Base-by-base conservation (phyloP, 1,284 basidiomycete genomes). In the Melampsora larici-populina region DNA sequence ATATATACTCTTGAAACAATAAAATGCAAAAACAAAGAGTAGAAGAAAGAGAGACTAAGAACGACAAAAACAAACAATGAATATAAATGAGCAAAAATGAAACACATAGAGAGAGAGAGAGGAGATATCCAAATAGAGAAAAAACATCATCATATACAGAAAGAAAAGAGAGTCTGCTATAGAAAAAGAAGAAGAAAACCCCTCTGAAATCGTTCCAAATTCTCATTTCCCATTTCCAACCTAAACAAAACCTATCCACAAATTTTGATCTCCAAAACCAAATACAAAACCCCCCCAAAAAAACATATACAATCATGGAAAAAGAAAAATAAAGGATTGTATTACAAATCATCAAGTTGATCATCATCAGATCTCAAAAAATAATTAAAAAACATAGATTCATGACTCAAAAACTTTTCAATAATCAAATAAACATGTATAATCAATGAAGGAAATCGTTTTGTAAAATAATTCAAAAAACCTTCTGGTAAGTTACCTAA, bases 401-500 rank as follows among this genome's bases (percentile, higher is more conserved):
- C 82, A 63, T 80, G 78, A 17, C 70, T 33, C 36, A 82, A 81
- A 70, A 84, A 82, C n/a, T 81, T 78, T 24, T 87, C 86, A 78
- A 99, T 87, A 79, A 94, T 92, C 31, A 86, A 84, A 82, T 97
- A 91, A 49, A 98, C 94, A 83, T 98, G 95, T 79, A 97, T 85
- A 87, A 99, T 94, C 24, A 99, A 87, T 49, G 85, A 86, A 5
- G 96, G 96, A 85, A 92, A 99, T n/a, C 94, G 89, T 58, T 89
- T 87, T 0, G 94, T 97, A 83, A 98, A 99, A 85, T 98, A 99
- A 4, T 87, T 86, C 76, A 99, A 85, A 86, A 94, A 99, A 15
- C 95, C 95, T 79, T 92, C 90, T 0, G 97, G 96, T 86, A 98
- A 90, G 5, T 90, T 86, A 9, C 95, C 95, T 17, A 97, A 87